A percentile compares a stretch with the other conserved stretches of the same genome.
Conservation (phyloP, 257 asterid species). For the Vinca minor region DNA sequence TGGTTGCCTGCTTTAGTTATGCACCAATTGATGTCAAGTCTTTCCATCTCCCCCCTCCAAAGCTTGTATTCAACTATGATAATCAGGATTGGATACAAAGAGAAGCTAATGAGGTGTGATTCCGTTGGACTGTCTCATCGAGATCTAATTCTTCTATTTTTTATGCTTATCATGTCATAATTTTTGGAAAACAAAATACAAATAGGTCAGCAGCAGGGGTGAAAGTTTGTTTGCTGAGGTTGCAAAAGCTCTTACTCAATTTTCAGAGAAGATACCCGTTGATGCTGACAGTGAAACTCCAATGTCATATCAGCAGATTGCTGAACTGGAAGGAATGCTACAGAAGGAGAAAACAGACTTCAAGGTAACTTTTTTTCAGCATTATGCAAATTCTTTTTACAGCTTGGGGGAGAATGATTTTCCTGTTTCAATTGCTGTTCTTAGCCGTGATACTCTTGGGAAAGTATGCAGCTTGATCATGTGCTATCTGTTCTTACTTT, state of each 20-base stretch:
- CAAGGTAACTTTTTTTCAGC: conserved; percentile 40
- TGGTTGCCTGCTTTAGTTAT: conserved; percentile 76
- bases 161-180: conserved; percentile 16
- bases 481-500: neutral
- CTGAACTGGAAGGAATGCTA: conserved; percentile 46
- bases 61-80: conserved; percentile 56
- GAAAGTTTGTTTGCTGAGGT: conserved; percentile 49
- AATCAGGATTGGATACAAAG: conserved; percentile 59
- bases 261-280: conserved; percentile 27
- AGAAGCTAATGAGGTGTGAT: conserved; percentile 59
- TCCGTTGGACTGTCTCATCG: conserved; percentile 5
- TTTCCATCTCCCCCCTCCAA: conserved; percentile 70
- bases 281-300: conserved; percentile 27
- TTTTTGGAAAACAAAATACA: too few species aligned
- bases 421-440: neutral
- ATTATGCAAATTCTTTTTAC: neutral
- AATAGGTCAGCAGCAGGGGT: conserved; percentile 45
- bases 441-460: neutral
- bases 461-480: neutral
- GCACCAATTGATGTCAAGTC: conserved; percentile 70
- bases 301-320: conserved; percentile 35
- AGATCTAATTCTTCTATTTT: conserved; percentile 13
- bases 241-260: conserved; percentile 40
- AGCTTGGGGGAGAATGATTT: neutral
- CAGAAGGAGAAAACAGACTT: conserved; percentile 54